A percentile compares a stretch with the other conserved stretches of the same genome.
Evolutionary conservation across 352 stramenopile species (phyloP).

Genomic region (Globisporangium echinulatum): DNA sequence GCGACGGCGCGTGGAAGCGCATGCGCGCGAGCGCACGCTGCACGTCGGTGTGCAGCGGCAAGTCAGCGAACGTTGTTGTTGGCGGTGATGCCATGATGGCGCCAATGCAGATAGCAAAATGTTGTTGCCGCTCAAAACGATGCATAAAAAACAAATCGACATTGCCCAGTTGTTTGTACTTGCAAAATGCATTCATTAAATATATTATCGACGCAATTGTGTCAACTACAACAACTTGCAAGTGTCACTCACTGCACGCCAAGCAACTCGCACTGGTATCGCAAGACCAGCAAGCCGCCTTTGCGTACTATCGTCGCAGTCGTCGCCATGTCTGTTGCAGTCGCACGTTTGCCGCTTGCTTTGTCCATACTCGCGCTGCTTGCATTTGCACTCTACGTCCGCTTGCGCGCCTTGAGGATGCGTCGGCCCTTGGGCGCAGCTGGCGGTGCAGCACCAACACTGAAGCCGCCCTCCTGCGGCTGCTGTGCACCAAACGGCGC

Average conservation of each 20-base stretch:
- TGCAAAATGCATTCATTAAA: constrained; percentile 16
- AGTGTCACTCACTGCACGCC: background rate
- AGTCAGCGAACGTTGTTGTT: constrained; percentile 42
- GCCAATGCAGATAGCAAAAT: too few relatives aligned
- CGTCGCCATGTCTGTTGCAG: background rate
- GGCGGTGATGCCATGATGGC: background rate
- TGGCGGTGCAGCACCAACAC: constrained; percentile 44
- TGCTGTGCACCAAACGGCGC: constrained; percentile 23
- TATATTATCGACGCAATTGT: constrained; percentile 14
- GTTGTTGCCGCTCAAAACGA: too few relatives aligned
- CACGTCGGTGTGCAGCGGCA: constrained; percentile 55
- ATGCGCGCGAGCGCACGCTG: constrained; percentile 40
- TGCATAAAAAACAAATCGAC: too few relatives aligned
- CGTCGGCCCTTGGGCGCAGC: constrained; percentile 44
- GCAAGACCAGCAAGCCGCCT: constrained; percentile 4
- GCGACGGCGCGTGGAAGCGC: constrained; percentile 51
- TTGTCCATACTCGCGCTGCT: too few relatives aligned
- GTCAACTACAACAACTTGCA: background rate
- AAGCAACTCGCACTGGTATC: constrained; percentile 7
- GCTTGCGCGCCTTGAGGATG: constrained; percentile 47
- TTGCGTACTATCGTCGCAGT: background rate
- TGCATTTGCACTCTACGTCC: constrained; percentile 5
- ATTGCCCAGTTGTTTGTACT: too few relatives aligned
- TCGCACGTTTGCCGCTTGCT: background rate
- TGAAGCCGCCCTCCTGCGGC: constrained; percentile 42